Evolutionary conservation across 129 eudicot genomes (phyloP).

Genomic region (Artemisia tridentata): DNA sequence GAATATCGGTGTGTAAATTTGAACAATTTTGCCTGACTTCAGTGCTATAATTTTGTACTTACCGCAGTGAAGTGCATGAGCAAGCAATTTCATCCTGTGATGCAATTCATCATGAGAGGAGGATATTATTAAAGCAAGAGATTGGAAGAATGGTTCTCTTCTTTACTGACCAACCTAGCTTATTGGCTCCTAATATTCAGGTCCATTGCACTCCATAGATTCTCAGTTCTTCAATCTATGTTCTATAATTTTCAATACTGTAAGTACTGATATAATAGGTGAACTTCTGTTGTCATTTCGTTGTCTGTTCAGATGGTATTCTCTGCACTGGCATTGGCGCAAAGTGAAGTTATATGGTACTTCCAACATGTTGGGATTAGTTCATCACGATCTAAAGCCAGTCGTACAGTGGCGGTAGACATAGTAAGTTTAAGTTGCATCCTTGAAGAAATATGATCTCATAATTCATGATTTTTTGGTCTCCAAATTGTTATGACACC

Average conservation of each 20-base stretch:
- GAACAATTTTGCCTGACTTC: background rate
- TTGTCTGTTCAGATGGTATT: conserved; percentile 77
- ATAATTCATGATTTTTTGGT: conserved; percentile 11
- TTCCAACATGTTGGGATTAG: conserved; percentile 93
- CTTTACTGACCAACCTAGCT: conserved; percentile 96
- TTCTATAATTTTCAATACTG: conserved; percentile 5
- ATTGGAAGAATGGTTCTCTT: conserved; percentile 98
- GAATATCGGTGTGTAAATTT: conserved; percentile 1
- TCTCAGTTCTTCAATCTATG: conserved; percentile 3
- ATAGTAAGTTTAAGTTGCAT: conserved; percentile 50
- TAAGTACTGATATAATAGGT: conserved; percentile 3
- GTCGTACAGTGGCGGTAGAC: conserved; percentile 73
- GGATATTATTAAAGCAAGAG: conserved; percentile 90
- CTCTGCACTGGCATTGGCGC: conserved; percentile 97
- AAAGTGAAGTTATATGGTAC: conserved; percentile 94
- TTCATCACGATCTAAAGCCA: conserved; percentile 80
- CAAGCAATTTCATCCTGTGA: conserved; percentile 88
- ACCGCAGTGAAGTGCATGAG: conserved; percentile 90
- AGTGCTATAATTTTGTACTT: conserved; percentile 16
- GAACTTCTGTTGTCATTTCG: conserved; percentile 12
- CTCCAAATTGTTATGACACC: background rate
- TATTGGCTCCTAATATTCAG: conserved; percentile 99
- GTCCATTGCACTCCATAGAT: conserved; percentile 31
- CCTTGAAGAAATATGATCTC: conserved; percentile 16
- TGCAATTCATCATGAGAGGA: conserved; percentile 88